Evolutionary conservation across 2,329 filamentous ascomycete genomes (phyloP), one percentile per base, ranked within the genome.

Genomic region (Neofusicoccum umdonicola): DNA sequence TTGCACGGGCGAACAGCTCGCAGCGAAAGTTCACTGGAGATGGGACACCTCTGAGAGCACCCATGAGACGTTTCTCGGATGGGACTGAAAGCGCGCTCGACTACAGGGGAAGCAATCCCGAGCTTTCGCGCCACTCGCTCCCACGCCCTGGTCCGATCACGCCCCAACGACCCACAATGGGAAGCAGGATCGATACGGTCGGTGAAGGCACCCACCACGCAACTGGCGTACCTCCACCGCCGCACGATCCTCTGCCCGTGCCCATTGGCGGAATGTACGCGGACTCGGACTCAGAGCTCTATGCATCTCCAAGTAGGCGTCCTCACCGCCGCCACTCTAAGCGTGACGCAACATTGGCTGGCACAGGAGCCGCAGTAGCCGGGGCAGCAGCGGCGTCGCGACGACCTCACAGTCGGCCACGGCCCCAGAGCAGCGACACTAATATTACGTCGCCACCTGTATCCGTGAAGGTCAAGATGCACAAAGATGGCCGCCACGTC

Each of bases 11-110:
- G 62, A 82, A 84, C 66, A 85, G 85, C 41, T 83, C 71, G 31
- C 72, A 84, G n/a, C 86, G 87, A 22, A 83, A 83, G 69, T 92
- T 86, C 67, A 92, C 90, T 2, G 90, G 87, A 34, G 90, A 93
- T 72, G 88, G 88, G 17, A 72, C 74, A 3, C 67, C 67, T 8
- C 68, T 71, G 51, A 60, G 41, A 60, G 72, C 72, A 57, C 64
- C 63, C 54, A 67, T 70, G 35, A 68, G 73, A 45, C 71, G 72
- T 11, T 69, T 70, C 35, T 78, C 76, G 8, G 78, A 81, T 12
- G 75, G 80, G 17, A 60, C 56, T n/a, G 73, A 79, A 22, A 78
- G 79, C n/a, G 77, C 80, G 47, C 77, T 72, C 47, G 78, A 77
- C 5, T 71, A 81, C 37, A 73, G 73, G 4, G 79, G 79, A 11